Percentiles rank a stretch among this genome's conserved stretches.
Evolutionary conservation across 257 asterid genomes (phyloP).

Genomic region (Capsicum baccatum): DNA sequence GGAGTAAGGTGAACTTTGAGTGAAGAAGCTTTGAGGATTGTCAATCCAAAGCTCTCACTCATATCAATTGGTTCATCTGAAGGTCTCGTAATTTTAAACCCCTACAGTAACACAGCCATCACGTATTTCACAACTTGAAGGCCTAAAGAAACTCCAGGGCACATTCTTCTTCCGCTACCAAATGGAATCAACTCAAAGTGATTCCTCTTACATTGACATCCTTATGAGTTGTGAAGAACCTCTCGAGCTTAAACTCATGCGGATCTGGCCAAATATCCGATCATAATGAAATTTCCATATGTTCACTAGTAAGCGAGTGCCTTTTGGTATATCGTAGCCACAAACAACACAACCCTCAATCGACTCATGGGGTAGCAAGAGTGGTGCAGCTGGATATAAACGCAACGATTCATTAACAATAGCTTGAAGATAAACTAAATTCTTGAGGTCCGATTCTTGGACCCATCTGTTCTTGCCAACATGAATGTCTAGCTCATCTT

Average conservation of each 20-base stretch:
- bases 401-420: constrained; percentile 56
- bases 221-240: constrained; percentile 46
- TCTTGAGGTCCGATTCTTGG: constrained; percentile 44
- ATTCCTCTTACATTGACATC: constrained; percentile 45
- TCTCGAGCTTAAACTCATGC: constrained; percentile 48
- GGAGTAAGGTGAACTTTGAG: constrained; percentile 44
- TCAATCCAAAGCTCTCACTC: constrained; percentile 51
- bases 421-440: constrained; percentile 52
- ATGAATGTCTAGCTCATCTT: constrained; percentile 48
- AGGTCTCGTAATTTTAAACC: constrained; percentile 42
- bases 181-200: constrained; percentile 58
- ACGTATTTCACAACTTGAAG: constrained; percentile 34
- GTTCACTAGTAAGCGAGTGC: constrained; percentile 52
- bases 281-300: constrained; percentile 51
- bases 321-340: constrained; percentile 49
- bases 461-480: constrained; percentile 49
- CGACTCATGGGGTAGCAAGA: constrained; percentile 37
- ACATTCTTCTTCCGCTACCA: constrained; percentile 57
- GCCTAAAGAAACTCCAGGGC: constrained; percentile 43
- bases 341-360: constrained; percentile 46
- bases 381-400: constrained; percentile 42
- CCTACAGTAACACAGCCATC: constrained; percentile 49
- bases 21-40: constrained; percentile 47
- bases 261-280: constrained; percentile 54
- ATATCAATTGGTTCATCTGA: constrained; percentile 45